Base-by-base conservation (phyloP, 352 stramenopile species). In the Globisporangium carolinianum region DNA sequence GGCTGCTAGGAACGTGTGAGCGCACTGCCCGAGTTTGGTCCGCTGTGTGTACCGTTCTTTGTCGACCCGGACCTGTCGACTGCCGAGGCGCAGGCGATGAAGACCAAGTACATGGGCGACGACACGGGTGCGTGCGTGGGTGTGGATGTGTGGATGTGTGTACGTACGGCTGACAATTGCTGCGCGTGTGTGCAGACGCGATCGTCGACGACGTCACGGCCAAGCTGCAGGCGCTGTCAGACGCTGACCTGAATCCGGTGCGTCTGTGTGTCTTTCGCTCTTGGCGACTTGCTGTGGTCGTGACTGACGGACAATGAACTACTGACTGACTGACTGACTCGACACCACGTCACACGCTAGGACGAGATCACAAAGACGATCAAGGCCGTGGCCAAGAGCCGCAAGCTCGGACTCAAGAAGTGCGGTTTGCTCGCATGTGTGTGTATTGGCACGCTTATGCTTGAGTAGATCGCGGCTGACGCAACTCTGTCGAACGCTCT, bases 321-420 rank as follows among this genome's bases (percentile, higher is more conserved):
- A 32, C 24, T 32, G 24, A 32, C 24, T 32, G 24, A 32, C 24
- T 32, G 24, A 32, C 24, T 32, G 24, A 32, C 24, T 32, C 24
- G 24, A 32, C 24, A 32, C 24, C 24, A 32, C 24, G 24, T 32
- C 24, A 3, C 24, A 32, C 24, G 24, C 38, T 65, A 95, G 85
- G 75, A 92, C 58, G 51, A 73, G 12, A 92, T 95, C 66, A 93
- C 79, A 6, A 76, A 76, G 45, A 73, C 68, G 48, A 87, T 93
- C 66, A 95, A 93, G 69, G 65, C 66, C 2, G 68, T 90, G 15
- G 81, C 82, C 32, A 92, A 92, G 43, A 82, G 73, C 47, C 72
- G 72, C 36, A 92, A 93, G 51, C 69, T 95, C 7, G 79, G 79
- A 0, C 47, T 93, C 32, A 95, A 95, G 60, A 87, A 86, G 85